phyloP scores from a whole-genome alignment of 352 stramenopile genomes.

The Globisporangium uncinulatum region DNA sequence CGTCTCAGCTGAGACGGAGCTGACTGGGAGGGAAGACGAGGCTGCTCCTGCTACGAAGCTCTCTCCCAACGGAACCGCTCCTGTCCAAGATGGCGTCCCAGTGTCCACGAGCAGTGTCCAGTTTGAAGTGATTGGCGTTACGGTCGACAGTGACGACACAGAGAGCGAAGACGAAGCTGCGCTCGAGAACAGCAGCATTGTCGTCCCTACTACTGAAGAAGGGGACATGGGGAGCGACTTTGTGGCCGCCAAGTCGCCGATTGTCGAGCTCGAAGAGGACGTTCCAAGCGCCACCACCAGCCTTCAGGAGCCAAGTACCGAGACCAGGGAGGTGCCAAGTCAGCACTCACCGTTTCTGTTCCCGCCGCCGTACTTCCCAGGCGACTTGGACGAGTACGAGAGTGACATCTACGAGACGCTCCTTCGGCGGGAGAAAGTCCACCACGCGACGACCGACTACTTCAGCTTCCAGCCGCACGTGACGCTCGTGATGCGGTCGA shows the following conservation, averaged over 20 bases:
- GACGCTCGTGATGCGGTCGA: conserved; percentile 51
- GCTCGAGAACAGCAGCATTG: background rate
- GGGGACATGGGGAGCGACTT: background rate
- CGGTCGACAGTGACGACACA: conserved; percentile 12
- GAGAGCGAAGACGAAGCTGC: conserved; percentile 12
- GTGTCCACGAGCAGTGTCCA: background rate
- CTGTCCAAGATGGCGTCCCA: background rate
- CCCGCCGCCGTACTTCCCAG: conserved; percentile 26
- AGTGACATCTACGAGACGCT: conserved; percentile 50
- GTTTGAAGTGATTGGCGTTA: background rate
- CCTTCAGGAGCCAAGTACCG: background rate
- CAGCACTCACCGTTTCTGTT: conserved; percentile 15
- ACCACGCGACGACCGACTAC: conserved; percentile 46
- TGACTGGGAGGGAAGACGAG: background rate
- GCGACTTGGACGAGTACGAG: conserved; percentile 42
- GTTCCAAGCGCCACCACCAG: background rate
- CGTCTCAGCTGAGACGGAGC: background rate
- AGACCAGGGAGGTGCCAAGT: background rate
- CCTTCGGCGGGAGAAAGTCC: conserved; percentile 29
- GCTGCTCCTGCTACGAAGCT: background rate
- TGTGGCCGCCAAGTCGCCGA: background rate
- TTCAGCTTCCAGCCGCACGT: conserved; percentile 46
- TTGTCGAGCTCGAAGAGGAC: conserved; percentile 13
- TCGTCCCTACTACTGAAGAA: background rate
- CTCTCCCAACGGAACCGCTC: background rate